Percentiles rank a stretch among this genome's conserved stretches.
Evolutionary conservation across 306 rosid genomes (phyloP).

Genomic region (Carpinus viminea): DNA sequence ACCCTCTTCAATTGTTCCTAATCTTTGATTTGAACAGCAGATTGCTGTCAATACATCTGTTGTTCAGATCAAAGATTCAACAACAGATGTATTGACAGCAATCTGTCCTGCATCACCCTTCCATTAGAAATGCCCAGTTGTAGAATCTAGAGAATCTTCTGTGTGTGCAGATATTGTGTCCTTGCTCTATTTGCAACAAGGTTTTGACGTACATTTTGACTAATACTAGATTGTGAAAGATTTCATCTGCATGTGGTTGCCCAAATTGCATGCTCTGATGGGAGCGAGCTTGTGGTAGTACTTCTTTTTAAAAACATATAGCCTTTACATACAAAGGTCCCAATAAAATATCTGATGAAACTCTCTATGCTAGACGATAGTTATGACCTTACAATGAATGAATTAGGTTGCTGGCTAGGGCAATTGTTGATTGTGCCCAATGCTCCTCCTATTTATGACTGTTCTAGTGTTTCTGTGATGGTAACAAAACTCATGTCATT

Average conservation of each 20-base stretch:
- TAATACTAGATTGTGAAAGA: neutral
- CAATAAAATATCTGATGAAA: neutral
- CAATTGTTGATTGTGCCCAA: neutral
- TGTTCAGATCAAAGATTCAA: neutral
- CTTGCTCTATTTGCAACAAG: neutral
- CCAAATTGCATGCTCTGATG: neutral
- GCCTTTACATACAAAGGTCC: conserved; percentile 1
- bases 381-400: conserved; percentile 12
- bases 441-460: conserved; percentile 14
- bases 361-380: conserved; percentile 10
- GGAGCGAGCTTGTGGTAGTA: neutral
- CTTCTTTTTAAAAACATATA: neutral
- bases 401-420: conserved; percentile 6
- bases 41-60: too few relatives aligned
- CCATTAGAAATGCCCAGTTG: neutral
- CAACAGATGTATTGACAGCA: neutral
- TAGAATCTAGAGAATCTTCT: neutral
- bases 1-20: neutral
- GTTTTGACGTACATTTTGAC: neutral
- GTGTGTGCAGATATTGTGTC: neutral
- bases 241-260: neutral
- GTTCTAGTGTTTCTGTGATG: conserved; percentile 9
- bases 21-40: too few relatives aligned
- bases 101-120: neutral
- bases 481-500: conserved; percentile 12